phyloP scores from a whole-genome alignment of 2,329 filamentous ascomycete species.

The Lachnellula arida region DNA sequence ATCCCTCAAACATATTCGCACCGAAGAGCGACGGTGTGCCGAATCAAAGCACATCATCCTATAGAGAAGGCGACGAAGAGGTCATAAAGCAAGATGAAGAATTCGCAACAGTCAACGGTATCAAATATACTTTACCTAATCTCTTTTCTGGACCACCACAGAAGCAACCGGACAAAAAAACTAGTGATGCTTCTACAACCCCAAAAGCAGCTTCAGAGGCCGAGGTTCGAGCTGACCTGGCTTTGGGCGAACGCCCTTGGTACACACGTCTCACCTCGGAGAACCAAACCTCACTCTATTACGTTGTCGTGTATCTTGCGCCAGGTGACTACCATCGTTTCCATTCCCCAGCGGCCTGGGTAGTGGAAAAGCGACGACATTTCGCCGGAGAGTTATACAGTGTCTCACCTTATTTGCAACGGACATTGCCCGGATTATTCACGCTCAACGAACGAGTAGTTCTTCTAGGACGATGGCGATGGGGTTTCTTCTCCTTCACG shows the following conservation, averaged over 20 bases:
- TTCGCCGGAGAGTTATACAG: constrained; percentile 95
- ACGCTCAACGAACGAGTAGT: constrained; percentile 96
- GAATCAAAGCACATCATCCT: constrained; percentile 24
- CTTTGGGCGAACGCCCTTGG: constrained; percentile 65
- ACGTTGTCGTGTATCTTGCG: constrained; percentile 91
- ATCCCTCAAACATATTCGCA: constrained; percentile 46
- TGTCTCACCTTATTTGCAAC: constrained; percentile 91
- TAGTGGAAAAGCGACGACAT: constrained; percentile 90
- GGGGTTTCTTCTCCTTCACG: constrained; percentile 95
- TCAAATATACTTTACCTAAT: constrained; percentile 86
- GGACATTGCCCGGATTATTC: constrained; percentile 88
- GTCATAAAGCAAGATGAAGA: constrained; percentile 79
- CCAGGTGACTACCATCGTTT: constrained; percentile 98
- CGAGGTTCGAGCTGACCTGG: constrained; percentile 79
- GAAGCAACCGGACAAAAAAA: constrained; percentile 35
- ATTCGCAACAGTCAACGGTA: constrained; percentile 90
- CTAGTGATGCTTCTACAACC: constrained; percentile 68
- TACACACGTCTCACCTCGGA: constrained; percentile 60
- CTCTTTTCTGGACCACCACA: constrained; percentile 69
- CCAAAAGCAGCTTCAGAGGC: constrained; percentile 69
- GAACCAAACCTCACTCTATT: constrained; percentile 74
- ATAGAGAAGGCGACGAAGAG: constrained; percentile 46
- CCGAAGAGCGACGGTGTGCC: constrained; percentile 16
- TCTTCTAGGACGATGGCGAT: constrained; percentile 87
- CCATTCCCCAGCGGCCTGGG: constrained; percentile 93